phyloP scores from a whole-genome alignment of 2,329 filamentous ascomycete genomes.

The Cladophialophora immunda region DNA sequence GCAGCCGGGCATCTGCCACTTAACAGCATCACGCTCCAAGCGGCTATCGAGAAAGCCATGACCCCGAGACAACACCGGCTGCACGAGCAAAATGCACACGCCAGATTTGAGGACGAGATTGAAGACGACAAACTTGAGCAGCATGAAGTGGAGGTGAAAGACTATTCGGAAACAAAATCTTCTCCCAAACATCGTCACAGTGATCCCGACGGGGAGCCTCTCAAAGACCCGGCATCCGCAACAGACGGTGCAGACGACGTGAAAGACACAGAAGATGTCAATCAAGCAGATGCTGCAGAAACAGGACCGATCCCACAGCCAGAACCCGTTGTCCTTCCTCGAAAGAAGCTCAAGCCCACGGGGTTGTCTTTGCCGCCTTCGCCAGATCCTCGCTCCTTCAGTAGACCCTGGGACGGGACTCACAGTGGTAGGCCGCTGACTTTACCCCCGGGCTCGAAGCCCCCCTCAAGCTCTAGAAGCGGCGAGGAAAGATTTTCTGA shows the following conservation, averaged over 20 bases:
- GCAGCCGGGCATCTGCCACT: conserved; percentile 3
- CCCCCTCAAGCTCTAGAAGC: neutral
- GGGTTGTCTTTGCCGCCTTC: conserved; percentile 28
- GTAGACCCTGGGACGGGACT: conserved; percentile 10
- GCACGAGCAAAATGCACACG: conserved; percentile 33
- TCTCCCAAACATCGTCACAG: neutral
- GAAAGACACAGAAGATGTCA: neutral
- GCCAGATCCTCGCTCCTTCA: conserved; percentile 13
- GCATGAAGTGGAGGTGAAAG: conserved; percentile 1
- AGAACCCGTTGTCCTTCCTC: conserved; percentile 7
- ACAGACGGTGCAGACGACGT: conserved; percentile 17
- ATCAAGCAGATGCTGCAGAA: neutral
- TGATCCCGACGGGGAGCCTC: neutral
- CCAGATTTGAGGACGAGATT: conserved; percentile 29
- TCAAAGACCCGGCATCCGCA: neutral
- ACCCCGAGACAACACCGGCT: conserved; percentile 33
- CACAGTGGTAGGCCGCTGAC: conserved; percentile 3
- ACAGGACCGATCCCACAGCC: neutral
- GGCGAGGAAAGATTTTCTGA: neutral
- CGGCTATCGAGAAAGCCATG: conserved; percentile 28
- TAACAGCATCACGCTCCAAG: conserved; percentile 9
- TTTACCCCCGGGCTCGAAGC: neutral
- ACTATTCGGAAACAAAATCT: neutral
- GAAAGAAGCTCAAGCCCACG: conserved; percentile 32
- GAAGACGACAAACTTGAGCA: neutral